Conservation (phyloP, 108 stramenopile species). For the Cyclotella atomus region DNA sequence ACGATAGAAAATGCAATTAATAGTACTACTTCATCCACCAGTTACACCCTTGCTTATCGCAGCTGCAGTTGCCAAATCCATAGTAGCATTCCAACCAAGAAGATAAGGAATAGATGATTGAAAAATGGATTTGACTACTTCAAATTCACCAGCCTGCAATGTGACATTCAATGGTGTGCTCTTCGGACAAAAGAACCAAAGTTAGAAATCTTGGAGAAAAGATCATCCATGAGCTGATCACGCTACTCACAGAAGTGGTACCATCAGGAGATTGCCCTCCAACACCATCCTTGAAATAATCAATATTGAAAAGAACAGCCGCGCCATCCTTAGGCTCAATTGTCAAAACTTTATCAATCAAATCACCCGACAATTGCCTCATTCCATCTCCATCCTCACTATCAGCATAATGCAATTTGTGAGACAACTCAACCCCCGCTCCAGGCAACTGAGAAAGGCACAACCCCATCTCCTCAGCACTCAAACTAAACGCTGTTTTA, state of each 20-base stretch:
- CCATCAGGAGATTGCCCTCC: slow-evolving; percentile 52
- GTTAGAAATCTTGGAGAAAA: too few species aligned
- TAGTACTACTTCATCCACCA: too few species aligned
- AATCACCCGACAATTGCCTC: slow-evolving; percentile 31
- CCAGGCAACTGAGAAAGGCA: slow-evolving; percentile 52
- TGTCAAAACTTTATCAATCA: slow-evolving; percentile 61
- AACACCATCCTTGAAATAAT: slow-evolving; percentile 55
- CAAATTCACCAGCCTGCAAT: slow-evolving; percentile 63
- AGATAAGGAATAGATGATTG: slow-evolving; percentile 55
- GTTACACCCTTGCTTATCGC: slow-evolving; percentile 30
- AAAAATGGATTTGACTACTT: slow-evolving; percentile 56
- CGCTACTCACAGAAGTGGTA: slow-evolving; percentile 28
- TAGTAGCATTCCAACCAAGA: slow-evolving; percentile 59
- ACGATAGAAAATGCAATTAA: too few species aligned
- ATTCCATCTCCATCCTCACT: slow-evolving; percentile 8
- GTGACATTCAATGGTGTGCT: slow-evolving; percentile 51
- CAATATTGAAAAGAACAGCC: slow-evolving; percentile 51
- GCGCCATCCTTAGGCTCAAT: slow-evolving; percentile 59
- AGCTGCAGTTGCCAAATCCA: slow-evolving; percentile 52
- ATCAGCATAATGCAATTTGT: slow-evolving; percentile 17
- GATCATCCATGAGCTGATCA: too few species aligned
- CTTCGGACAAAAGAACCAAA: neutral
- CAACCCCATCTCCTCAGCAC: slow-evolving; percentile 61
- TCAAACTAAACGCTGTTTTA: slow-evolving; percentile 51
- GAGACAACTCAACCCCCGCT: slow-evolving; percentile 50